Evolutionary conservation across 169 alveolate genomes (phyloP), one percentile per base, ranked within the genome.

Genomic region (Plasmodium yoelii): DNA sequence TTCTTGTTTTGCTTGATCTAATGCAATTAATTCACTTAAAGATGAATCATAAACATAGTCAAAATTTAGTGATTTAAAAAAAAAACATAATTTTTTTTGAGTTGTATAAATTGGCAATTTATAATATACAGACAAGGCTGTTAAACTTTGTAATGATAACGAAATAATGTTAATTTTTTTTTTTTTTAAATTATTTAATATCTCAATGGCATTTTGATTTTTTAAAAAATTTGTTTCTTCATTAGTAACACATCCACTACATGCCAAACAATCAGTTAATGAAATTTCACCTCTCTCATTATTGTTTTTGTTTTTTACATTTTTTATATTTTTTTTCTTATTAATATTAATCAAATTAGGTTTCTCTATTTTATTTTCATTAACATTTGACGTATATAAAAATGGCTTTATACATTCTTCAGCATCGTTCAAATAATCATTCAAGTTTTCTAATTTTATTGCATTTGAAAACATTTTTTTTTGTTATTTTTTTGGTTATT

Each of bases 181-280:
- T 77, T 77, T 77, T n/a, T 56, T 77, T 49, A 64, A 15, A 51
- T 24, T 26, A 59, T 82, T 88, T 88, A 93, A 60, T 74, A 95
- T 95, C 70, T 95, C 95, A 15, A 95, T 93, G 19, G 93, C 71
- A 64, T 96, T 94, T 56, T 95, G 97, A 73, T 94, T 88, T 73
- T 94, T 90, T 42, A 95, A 92, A 60, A 97, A 84, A 44, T 94
- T 95, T 12, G 97, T 88, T 90, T 97, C 99, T 19, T 97, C 97
- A 28, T 98, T 93, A 5, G 99, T 97, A 18, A 97, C 97, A 87
- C 99, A 97, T 5, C 99, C 99, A 73, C 96, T 95, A 74, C 99
- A 97, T 10, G 99, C 97, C 59, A 97, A 87, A 64, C 99, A 97
- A 80, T 97, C 99, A 39, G 95, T 77, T 24, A 96, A 91, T 28